Evolutionary conservation across 176 grass and related monocot species (phyloP), one percentile per base, ranked within the genome.

Genomic region (Aegilops tauschii): DNA sequence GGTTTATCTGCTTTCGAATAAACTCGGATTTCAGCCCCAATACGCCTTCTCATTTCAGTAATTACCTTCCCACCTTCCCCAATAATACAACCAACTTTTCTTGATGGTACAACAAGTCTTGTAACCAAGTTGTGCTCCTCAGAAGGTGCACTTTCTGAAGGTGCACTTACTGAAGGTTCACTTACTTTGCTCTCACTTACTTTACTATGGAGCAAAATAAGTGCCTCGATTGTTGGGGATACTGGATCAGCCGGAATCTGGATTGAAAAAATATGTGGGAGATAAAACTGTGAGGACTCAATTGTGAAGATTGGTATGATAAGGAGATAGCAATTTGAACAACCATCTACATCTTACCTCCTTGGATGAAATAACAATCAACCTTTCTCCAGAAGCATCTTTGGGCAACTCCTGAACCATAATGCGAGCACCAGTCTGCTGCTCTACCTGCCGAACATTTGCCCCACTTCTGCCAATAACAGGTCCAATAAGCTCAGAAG

Each of bases 21-120:
- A 88, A 99, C 92, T 76, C 92, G 90, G 86, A 99, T 99, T 76
- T 95, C 90, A 69, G 97, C 94, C 82, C 90, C 90, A 44, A 91
- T 94, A 69, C 92, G 92, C 75, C 90, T 94, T 84, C 94, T 92
- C 97, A 99, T 99, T 86, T 99, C 97, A 80, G 90, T 96, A 76
- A 99, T 99, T 77, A 99, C 80, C 21, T 92, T 93, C 30, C 97
- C 97, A 77, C 94, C 85, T 92, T 99, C 90, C 87, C 94, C 97
- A 83, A 99, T 66, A 83, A 96, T 96, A 81, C 97, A 99, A 73
- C 97, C 94, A 66, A 99, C 97, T 88, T 92, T 94, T 87, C 82
- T 93, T 66, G 97, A 91, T n/a, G 94, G 97, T 89, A 99, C 89
- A 90, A 96, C 90, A 75, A 99, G 89, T 83, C 94, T 90, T 69